Conservation (phyloP, 2,329 filamentous ascomycete species). For the Penicillium concentricum region DNA sequence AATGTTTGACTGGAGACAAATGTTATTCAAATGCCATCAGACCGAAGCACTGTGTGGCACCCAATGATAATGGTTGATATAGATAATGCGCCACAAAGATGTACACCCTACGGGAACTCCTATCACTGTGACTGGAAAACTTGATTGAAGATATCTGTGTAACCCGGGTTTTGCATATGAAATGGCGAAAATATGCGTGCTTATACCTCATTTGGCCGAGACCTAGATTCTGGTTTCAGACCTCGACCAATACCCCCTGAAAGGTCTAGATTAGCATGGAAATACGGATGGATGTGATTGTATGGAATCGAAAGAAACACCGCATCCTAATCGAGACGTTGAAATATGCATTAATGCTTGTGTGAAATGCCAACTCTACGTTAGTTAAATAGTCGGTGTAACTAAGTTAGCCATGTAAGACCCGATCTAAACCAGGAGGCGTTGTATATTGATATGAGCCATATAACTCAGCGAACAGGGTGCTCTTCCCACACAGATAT, state of each 20-base stretch:
- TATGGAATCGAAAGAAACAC: background rate
- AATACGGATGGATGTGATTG: background rate
- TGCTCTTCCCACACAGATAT: background rate
- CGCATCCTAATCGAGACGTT: background rate
- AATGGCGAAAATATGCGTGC: background rate
- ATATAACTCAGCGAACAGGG: constrained; percentile 3
- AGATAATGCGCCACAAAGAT: background rate
- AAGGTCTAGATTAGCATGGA: background rate
- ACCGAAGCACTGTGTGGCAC: background rate
- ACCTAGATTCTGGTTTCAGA: too few species aligned
- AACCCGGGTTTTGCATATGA: background rate
- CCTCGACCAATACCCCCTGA: background rate
- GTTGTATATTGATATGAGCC: background rate
- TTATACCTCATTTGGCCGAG: background rate
- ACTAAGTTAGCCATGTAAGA: background rate
- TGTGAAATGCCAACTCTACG: background rate
- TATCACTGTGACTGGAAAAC: background rate
- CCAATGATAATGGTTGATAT: background rate
- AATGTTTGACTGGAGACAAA: background rate
- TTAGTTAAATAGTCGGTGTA: background rate
- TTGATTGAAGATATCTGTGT: background rate
- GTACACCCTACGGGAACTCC: background rate
- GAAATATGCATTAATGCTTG: background rate
- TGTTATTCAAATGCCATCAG: background rate
- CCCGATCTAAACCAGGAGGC: too few species aligned